Evolutionary conservation across 192 early-diverging fungal species (phyloP), one percentile per base, ranked within the genome.

Genomic region (Backusella psychrophila): DNA sequence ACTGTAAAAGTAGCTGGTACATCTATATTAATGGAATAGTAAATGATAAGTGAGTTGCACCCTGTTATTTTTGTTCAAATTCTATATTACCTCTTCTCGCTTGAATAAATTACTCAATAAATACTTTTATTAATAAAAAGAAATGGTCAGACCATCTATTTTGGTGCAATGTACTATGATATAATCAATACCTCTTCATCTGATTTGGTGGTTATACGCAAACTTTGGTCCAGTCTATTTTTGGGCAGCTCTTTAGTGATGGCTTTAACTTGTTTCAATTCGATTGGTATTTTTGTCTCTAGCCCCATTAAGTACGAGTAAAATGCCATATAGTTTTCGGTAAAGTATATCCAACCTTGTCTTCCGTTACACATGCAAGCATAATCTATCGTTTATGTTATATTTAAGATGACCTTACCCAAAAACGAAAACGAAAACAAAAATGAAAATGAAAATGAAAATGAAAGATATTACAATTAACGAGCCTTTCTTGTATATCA

Each of bases 321-420:
- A 81, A 98, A 99, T 81, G 93, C 95, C n/a, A 98, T 80, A 80
- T 95, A 93, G 71, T 96, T 94, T 78, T 95, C 90, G 52, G 93
- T 94, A 53, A 99, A 88, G 78, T 99, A 99, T 82, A 99, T 85
- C 98, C 98, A 99, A 0, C 98, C 98, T 82, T 99, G 98, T 44
- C 75, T 69, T 77, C 89, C 87, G 75, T 95, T 89, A 75, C 95
- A 95, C 5, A 94, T 91, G 59, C 95, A 96, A 15, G 96, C 94
- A 83, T 99, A 99, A 83, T 89, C 92, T 93, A 74, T 73, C 33
- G 17, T 38, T 52, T n/a, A 68, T 21, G 6, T 49, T 49, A 49
- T 49, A n/a, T 49, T 6, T 49, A 49, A n/a, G 46, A 49, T 49
- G 15, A 49, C 19, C 0, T 17, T 5, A 75, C 14, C 3, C 33